A percentile compares a stretch with the other conserved stretches of the same genome.
Conservation (phyloP, 306 rosid species). For the Erythrophleum fordii region DNA sequence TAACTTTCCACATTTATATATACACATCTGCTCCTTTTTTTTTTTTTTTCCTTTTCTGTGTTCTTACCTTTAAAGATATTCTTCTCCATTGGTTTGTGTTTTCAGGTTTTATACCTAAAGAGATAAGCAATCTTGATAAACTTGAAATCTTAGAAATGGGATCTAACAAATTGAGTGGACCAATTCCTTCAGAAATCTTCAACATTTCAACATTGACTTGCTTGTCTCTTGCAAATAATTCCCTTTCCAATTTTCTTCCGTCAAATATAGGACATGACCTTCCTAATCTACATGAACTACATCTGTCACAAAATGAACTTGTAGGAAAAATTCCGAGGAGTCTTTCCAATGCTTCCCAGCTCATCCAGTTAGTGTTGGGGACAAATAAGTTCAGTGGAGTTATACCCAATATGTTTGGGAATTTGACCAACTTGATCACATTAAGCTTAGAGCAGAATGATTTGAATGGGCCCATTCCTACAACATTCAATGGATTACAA, state of each 20-base stretch:
- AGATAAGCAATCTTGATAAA: too few relatives aligned
- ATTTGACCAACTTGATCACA: background rate
- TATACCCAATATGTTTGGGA: background rate
- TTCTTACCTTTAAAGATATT: too few relatives aligned
- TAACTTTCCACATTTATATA: too few relatives aligned
- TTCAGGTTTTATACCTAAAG: too few relatives aligned
- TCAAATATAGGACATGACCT: background rate
- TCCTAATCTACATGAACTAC: background rate
- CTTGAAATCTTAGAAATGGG: background rate
- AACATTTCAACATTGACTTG: background rate
- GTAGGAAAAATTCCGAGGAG: background rate
- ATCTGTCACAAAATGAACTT: background rate
- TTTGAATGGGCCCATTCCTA: too few relatives aligned
- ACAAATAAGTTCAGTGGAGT: background rate
- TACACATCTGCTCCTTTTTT: too few relatives aligned
- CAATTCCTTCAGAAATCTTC: background rate
- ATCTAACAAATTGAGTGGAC: background rate
- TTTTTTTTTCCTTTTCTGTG: too few relatives aligned
- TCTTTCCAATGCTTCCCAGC: background rate
- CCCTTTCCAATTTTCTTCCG: background rate
- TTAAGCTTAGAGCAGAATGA: too few relatives aligned
- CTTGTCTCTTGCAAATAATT: background rate
- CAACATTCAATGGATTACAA: too few relatives aligned
- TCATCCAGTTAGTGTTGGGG: background rate
- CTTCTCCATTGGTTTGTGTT: too few relatives aligned